Conservation (phyloP, 1,139 yeast species). For the Lodderomyces parapsilosis region DNA sequence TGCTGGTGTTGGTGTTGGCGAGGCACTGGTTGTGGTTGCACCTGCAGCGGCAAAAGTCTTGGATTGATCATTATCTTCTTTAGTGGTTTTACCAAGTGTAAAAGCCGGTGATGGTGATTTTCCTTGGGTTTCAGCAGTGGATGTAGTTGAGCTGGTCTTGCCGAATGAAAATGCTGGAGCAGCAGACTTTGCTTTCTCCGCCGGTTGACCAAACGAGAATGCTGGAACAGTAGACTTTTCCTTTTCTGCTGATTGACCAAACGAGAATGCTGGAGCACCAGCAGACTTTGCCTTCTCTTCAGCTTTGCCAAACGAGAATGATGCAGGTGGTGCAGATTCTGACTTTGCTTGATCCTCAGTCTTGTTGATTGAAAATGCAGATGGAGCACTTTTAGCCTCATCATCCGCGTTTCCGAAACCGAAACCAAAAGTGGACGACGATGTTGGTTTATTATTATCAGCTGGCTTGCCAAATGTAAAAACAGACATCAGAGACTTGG, state of each 20-base stretch:
- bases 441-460: neutral
- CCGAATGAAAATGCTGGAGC: slow-evolving; percentile 10
- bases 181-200: slow-evolving; percentile 5
- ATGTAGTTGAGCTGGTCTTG: neutral
- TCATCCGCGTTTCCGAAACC: neutral
- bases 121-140: neutral
- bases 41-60: neutral
- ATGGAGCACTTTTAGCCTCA: neutral
- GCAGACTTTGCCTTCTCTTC: slow-evolving; percentile 5
- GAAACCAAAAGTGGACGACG: neutral
- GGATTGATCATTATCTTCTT: neutral
- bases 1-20: neutral
- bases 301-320: slow-evolving; percentile 14
- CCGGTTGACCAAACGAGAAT: slow-evolving; percentile 14
- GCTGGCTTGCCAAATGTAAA: slow-evolving; percentile 2
- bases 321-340: slow-evolving; percentile 9
- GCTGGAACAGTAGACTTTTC: slow-evolving; percentile 5
- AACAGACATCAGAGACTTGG: neutral
- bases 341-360: slow-evolving; percentile 4
- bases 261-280: slow-evolving; percentile 7
- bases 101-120: slow-evolving; percentile 2
- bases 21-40: neutral
- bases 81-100: neutral
- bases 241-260: slow-evolving; percentile 9
- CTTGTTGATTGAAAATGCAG: slow-evolving; percentile 8